phyloP scores from a whole-genome alignment of 352 stramenopile species.

The Phytophthora sojae region DNA sequence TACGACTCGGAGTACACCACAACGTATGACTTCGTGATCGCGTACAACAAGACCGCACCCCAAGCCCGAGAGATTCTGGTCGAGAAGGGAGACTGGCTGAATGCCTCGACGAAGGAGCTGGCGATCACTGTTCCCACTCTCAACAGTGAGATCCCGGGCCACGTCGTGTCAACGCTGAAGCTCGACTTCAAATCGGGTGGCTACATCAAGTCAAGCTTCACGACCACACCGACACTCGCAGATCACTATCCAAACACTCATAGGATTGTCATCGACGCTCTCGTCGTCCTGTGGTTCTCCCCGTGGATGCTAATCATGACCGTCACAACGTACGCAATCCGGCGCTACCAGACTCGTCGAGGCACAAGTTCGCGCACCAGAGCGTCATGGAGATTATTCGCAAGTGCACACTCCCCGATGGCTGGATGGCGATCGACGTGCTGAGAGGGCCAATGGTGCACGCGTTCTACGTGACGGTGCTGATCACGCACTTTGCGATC shows the following conservation, averaged over 20 bases:
- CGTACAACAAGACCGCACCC: conserved; percentile 1
- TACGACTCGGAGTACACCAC: conserved; percentile 28
- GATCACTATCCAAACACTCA: conserved; percentile 1
- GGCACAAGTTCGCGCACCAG: not conserved
- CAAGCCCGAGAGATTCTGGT: not conserved
- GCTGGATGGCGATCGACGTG: conserved; percentile 3
- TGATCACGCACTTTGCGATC: conserved; percentile 39
- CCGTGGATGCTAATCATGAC: conserved; percentile 2
- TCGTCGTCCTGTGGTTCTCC: not conserved
- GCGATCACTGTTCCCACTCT: conserved; percentile 47
- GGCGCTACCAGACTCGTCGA: not conserved
- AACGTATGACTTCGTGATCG: conserved; percentile 6
- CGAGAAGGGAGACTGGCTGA: conserved; percentile 9
- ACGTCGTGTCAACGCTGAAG: not conserved
- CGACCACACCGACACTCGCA: not conserved
- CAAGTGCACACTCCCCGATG: conserved; percentile 1
- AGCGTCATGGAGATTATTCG: conserved; percentile 2
- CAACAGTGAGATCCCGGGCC: conserved; percentile 30
- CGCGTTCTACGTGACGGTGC: conserved; percentile 22
- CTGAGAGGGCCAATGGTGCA: not conserved
- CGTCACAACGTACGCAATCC: not conserved
- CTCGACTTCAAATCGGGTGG: conserved; percentile 1
- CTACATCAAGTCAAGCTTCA: conserved; percentile 3
- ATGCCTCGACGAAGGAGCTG: conserved; percentile 17
- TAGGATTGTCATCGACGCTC: not conserved